Base-by-base conservation (phyloP, 2,329 filamentous ascomycete species). In the Blastomyces emzantsi region DNA sequence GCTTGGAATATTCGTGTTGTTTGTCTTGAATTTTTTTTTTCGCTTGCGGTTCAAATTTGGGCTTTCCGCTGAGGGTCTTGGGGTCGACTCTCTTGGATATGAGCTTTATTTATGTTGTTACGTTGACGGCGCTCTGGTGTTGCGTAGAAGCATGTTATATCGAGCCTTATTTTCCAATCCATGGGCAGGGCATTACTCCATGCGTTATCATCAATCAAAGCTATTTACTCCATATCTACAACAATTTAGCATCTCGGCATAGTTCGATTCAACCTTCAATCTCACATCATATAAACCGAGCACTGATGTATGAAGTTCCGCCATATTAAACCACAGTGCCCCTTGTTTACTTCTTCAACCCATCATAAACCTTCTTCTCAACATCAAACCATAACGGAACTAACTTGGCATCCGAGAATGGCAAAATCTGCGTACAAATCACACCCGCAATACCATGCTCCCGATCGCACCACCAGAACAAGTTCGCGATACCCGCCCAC, bases 381-480 rank as follows among this genome's bases (percentile, higher is more conserved):
- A 80, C 65, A 17, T 71, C 64, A 0, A 62, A 64, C 78, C 79
- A 82, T 4, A 82, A 60, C 0, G 70, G 71, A 43, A 79, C 8
- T 1, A 83, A 78, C 2, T 76, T 71, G 0, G 70, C 63, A 66
- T 83, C 73, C 1, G 65, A 77, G 69, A 83, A 83, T 0, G 82
- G 82, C 60, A 84, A 60, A 36, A 84, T 77, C 70, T 84, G 83
- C 2, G 75, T 74, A 47, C 76, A 77, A 1, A 84, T 72, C 9
- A 85, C 78, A 0, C 81, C 82, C 0, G 79, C 85, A 54, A 87
- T 74, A 0, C 83, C 85, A 63, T 80, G 82, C 70, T 86, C 83
- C 7, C 83, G 75, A 72, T 88, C 85, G 43, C 76, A 77, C 85
- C 84, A 88, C 84, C 85, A 88, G 69, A 78, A 87, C 41, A 83